phyloP scores from a whole-genome alignment of 106 monocot species.

The Dactylorhiza incarnata region DNA sequence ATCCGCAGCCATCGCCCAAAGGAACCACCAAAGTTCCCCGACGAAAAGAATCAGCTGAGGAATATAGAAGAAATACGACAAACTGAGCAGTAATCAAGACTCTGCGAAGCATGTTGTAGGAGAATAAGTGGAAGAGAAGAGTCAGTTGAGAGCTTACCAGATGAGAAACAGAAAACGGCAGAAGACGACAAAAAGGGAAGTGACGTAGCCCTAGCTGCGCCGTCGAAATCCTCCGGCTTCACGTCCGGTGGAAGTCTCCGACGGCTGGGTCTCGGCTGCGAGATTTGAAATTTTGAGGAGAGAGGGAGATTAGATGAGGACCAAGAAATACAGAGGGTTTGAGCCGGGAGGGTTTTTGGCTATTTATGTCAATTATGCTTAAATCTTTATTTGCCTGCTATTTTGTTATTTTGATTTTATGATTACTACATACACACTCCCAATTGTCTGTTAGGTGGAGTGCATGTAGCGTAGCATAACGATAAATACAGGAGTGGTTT shows the following conservation, averaged over 20 bases:
- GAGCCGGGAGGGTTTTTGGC: background rate
- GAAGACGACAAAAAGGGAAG: background rate
- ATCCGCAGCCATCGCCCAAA: background rate
- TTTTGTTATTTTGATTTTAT: no score
- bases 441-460: no score
- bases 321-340: background rate
- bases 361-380: no score
- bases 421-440: no score
- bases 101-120: background rate
- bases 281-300: slow-evolving; percentile 16
- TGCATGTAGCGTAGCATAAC: no score
- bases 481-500: no score
- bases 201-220: background rate
- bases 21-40: background rate
- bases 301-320: background rate
- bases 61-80: background rate
- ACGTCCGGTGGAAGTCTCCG: background rate
- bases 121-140: background rate
- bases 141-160: background rate
- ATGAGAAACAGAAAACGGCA: background rate
- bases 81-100: background rate
- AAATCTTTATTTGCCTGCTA: no score
- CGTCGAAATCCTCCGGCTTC: slow-evolving; percentile 1
- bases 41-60: background rate
- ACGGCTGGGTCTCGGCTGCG: slow-evolving; percentile 4